Evolutionary conservation across 257 asterid species (phyloP), one percentile per base, ranked within the genome.

Genomic region (Solanum sitiens): DNA sequence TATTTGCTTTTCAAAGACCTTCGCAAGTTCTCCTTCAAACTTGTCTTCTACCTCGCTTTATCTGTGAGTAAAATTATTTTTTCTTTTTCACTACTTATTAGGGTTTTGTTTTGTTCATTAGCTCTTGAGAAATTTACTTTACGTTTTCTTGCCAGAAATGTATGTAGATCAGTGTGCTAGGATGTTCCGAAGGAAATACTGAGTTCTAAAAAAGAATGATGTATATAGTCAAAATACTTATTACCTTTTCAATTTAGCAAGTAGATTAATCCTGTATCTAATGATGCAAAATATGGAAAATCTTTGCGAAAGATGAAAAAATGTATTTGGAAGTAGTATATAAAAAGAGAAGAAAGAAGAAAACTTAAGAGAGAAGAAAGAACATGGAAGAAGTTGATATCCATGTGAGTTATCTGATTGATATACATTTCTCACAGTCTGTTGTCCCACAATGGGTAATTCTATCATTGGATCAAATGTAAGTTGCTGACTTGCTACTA

Each of bases 11-110:
- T 97, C 91, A 97, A 94, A 89, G 98, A 96, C 67, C 99, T 97
- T 77, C 98, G 98, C 79, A 97, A 97, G 94, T 96, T 97, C 89
- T 97, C 98, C 88, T 97, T 97, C 95, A 97, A 97, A 92, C 99
- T 97, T 74, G 99, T 97, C 88, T 97, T 97, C 94, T 97, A 91
- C 94, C 99, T 97, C 89, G 99, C 99, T 37, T 94, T 97, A 87
- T 95, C 99, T 6, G 99, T 97, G 84, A 87, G 39, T 33, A 42
- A 65, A 53, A 32, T 18, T 70, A 20, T 83, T 23, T 79, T 75
- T 27, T 84, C 35, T 16, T 77, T 50, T 35, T 56, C 27, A 79
- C 8, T 79, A 15, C 68, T 32, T 20, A 15, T 32, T 20, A 23
- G 71, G 76, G 35, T 13, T 87, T 33, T 20, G 12, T 25, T 8